Conservation (phyloP, 805 yeast species). For the Myxozyma kluyveri region DNA sequence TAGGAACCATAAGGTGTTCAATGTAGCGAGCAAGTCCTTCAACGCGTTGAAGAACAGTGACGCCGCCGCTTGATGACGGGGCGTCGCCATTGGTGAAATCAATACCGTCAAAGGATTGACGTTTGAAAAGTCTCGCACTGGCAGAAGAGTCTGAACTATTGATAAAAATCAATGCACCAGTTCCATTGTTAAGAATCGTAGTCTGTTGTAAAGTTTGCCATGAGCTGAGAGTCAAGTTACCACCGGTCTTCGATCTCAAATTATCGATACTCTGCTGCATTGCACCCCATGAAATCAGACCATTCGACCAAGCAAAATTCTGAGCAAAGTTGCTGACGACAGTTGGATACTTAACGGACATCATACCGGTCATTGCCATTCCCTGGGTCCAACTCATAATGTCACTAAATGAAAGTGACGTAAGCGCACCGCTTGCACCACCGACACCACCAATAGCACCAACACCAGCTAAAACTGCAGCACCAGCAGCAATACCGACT, state of each 20-base stretch:
- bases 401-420: slow-evolving; percentile 35
- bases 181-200: slow-evolving; percentile 18
- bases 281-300: slow-evolving; percentile 35
- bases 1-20: slow-evolving; percentile 36
- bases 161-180: slow-evolving; percentile 18
- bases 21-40: slow-evolving; percentile 36
- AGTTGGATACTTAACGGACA: slow-evolving; percentile 36
- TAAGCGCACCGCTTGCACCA: slow-evolving; percentile 13
- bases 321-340: slow-evolving; percentile 36
- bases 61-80: slow-evolving; percentile 4
- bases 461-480: slow-evolving; percentile 30
- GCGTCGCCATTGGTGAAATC: slow-evolving; percentile 7
- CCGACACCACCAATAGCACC: slow-evolving; percentile 23
- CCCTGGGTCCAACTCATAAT: slow-evolving; percentile 36
- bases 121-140: slow-evolving; percentile 8
- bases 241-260: slow-evolving; percentile 36
- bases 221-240: slow-evolving; percentile 33
- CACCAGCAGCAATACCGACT: slow-evolving; percentile 36
- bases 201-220: slow-evolving; percentile 18
- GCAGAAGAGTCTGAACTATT: slow-evolving; percentile 3
- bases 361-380: slow-evolving; percentile 38
- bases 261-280: slow-evolving; percentile 37
- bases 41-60: slow-evolving; percentile 29
- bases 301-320: slow-evolving; percentile 39
- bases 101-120: slow-evolving; percentile 19